These are phyloP conservation scores for Pinus taeda DNA, from an alignment of 75 land plant genomes.

Conservation along the genomic window DNA sequence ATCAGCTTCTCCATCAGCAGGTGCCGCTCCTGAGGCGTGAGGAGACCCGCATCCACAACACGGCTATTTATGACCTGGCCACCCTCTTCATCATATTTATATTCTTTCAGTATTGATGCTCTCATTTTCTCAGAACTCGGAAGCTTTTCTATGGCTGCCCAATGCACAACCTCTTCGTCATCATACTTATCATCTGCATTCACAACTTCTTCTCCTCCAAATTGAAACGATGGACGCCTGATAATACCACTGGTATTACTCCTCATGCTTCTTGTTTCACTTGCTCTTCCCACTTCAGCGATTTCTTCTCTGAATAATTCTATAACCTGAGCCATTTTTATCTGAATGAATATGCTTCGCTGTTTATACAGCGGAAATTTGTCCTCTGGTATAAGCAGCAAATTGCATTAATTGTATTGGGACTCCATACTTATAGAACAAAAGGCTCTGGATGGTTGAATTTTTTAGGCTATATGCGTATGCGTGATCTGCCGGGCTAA, in stretches of 20 bases:
- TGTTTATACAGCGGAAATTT: too few relatives aligned
- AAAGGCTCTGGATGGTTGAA: too few relatives aligned
- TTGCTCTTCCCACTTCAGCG: not conserved
- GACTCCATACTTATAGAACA: too few relatives aligned
- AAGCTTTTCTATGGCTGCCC: constrained; percentile 32
- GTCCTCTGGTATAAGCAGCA: too few relatives aligned
- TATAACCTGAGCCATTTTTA: not conserved
- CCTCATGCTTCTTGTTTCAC: too few relatives aligned
- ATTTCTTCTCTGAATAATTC: not conserved
- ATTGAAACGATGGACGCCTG: not conserved
- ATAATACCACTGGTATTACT: not conserved
- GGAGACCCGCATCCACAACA: constrained; percentile 44
- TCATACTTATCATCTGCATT: not conserved
- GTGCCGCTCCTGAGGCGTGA: constrained; percentile 47
- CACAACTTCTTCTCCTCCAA: not conserved
- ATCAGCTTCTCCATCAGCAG: constrained; percentile 48
- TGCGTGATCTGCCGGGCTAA: too few relatives aligned
- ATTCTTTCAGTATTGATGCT: constrained; percentile 15
- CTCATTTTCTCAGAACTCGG: constrained; percentile 26
- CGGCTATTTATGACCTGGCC: not conserved
- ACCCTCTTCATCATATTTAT: not conserved
- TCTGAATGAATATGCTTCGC: too few relatives aligned
- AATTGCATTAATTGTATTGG: too few relatives aligned
- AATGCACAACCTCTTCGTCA: constrained; percentile 13
- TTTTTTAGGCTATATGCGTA: too few relatives aligned